Base-by-base conservation (phyloP, 2,329 filamentous ascomycete species). In the Aspergillus eucalypticola region DNA sequence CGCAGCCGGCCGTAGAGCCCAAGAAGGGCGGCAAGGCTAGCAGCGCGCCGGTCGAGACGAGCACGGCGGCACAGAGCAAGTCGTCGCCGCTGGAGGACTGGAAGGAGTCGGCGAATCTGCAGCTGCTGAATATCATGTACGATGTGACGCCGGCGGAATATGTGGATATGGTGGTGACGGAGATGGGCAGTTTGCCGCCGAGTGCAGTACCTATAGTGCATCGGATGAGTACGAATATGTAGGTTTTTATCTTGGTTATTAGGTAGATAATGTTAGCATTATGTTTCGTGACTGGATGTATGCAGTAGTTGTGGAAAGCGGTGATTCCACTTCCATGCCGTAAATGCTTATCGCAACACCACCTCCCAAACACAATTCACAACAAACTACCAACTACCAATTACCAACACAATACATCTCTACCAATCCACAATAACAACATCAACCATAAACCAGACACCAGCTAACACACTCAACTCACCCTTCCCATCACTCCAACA, bases 61-160 rank as follows among this genome's bases (percentile, higher is more conserved):
- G 23, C 55, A 60, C 68, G 62, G 60, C 66, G 58, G 55, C 68
- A 59, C 62, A 69, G 68, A 64, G 71, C 15, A 65, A 66, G 2
- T 55, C 64, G 1, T 76, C 73, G 1, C 75, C 78, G 2, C 71
- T 88, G 38, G 73, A 79, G 38, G 79, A 82, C 54, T 88, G 85
- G 85, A 79, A 77, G 56, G 83, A 87, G n/a, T 81, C 84, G 46
- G 79, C 81, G 27, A 84, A 84, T 59, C 73, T 90, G 60, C 86
- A 88, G 71, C 79, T 89, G 41, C 77, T 88, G 63, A 90, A 90
- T 71, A 83, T 97, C 61, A 86, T 98, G 77, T 97, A 96, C 72
- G 95, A 99, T 75, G 91, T 94, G 51, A 99, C 95, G 1, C 90
- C 89, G 13, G 90, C 91, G 3, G 89, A 91, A 69, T 93, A 92